These are phyloP conservation scores for Sphaerulina vaccinii DNA, from an alignment of 2,329 filamentous ascomycete species.

Conservation along the genomic window DNA sequence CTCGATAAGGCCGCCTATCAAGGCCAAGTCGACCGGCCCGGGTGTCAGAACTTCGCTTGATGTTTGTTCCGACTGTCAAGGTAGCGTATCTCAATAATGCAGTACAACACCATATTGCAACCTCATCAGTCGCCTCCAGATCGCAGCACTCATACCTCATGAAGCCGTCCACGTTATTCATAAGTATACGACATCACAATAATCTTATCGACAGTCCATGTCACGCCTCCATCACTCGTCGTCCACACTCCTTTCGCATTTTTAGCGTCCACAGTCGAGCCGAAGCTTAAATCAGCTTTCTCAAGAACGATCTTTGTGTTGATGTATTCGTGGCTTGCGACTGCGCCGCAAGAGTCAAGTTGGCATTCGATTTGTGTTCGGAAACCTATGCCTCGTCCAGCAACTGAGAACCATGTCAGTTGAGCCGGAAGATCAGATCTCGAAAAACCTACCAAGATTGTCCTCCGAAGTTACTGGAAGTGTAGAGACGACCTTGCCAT, in stretches of 20 bases:
- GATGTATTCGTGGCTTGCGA: neutral
- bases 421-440: too few relatives aligned
- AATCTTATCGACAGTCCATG: slow-evolving; percentile 1
- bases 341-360: neutral
- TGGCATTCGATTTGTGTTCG: slow-evolving; percentile 5
- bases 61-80: too few relatives aligned
- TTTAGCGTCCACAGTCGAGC: neutral
- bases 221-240: slow-evolving; percentile 2
- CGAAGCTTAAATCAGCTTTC: neutral
- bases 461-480: neutral
- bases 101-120: too few relatives aligned
- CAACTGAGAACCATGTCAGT: too few relatives aligned
- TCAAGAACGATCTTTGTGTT: neutral
- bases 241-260: neutral
- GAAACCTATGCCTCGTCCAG: neutral
- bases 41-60: too few relatives aligned
- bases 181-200: neutral
- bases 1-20: too few relatives aligned
- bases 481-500: neutral
- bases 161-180: neutral
- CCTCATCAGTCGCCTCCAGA: too few relatives aligned
- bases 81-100: too few relatives aligned
- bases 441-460: neutral
- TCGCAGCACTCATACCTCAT: too few relatives aligned
- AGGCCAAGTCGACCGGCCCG: too few relatives aligned